Evolutionary conservation across 2,329 filamentous ascomycete genomes (phyloP).

Genomic region (Nothomitra cinnamomea): DNA sequence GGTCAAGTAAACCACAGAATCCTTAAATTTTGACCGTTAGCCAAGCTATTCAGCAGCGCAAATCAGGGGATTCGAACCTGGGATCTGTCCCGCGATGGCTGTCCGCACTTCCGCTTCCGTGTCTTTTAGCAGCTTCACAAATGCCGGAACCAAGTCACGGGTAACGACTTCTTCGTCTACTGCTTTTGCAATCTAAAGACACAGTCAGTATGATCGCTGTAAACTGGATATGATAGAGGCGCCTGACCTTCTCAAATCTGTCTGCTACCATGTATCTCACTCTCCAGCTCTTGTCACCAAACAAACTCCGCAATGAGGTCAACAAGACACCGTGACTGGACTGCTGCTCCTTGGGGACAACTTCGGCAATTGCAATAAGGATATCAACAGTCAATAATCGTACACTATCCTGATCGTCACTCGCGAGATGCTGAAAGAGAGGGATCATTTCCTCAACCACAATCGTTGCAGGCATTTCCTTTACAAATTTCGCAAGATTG

Average conservation of each 20-base stretch:
- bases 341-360: slow-evolving; percentile 95
- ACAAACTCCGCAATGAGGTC: slow-evolving; percentile 76
- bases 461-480: slow-evolving; percentile 80
- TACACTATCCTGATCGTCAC: slow-evolving; percentile 96
- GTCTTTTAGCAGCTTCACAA: slow-evolving; percentile 95
- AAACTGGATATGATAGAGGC: background rate
- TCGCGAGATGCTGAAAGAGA: slow-evolving; percentile 89
- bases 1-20: slow-evolving; percentile 82
- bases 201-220: slow-evolving; percentile 6
- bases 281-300: slow-evolving; percentile 99
- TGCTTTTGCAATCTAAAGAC: slow-evolving; percentile 74
- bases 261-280: slow-evolving; percentile 99
- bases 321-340: slow-evolving; percentile 86
- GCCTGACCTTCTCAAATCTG: slow-evolving; percentile 77
- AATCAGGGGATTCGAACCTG: slow-evolving; percentile 32
- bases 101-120: slow-evolving; percentile 95
- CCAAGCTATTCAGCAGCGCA: background rate
- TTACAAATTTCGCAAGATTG: slow-evolving; percentile 93
- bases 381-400: slow-evolving; percentile 91
- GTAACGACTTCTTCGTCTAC: slow-evolving; percentile 94
- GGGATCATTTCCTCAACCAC: slow-evolving; percentile 99
- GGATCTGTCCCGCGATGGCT: slow-evolving; percentile 92
- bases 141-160: slow-evolving; percentile 85
- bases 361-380: slow-evolving; percentile 88
- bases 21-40: slow-evolving; percentile 30